phyloP scores from a whole-genome alignment of 1,284 basidiomycete genomes.

The Boletus smithii region DNA sequence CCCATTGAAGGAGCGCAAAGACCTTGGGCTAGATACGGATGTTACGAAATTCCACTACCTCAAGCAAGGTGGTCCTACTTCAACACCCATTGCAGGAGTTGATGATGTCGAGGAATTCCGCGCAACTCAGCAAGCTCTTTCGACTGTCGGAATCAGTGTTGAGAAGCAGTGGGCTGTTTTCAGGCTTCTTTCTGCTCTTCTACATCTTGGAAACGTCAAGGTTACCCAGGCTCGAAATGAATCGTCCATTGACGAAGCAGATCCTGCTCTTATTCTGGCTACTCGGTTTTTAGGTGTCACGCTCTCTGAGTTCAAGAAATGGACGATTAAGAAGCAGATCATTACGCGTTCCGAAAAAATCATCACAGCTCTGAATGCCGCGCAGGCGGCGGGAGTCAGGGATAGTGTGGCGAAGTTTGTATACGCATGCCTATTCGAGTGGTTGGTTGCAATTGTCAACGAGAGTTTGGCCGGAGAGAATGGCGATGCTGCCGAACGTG shows the following conservation, averaged over 20 bases:
- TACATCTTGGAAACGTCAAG: slow-evolving; percentile 97
- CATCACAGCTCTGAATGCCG: slow-evolving; percentile 78
- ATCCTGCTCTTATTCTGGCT: slow-evolving; percentile 77
- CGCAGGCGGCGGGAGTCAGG: slow-evolving; percentile 92
- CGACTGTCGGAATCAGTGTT: slow-evolving; percentile 94
- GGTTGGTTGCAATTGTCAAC: slow-evolving; percentile 97
- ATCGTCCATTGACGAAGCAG: slow-evolving; percentile 81
- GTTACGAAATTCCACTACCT: slow-evolving; percentile 89
- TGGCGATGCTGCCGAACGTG: slow-evolving; percentile 78
- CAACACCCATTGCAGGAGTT: slow-evolving; percentile 85
- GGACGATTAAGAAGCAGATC: slow-evolving; percentile 98
- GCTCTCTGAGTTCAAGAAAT: slow-evolving; percentile 94
- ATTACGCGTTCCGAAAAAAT: slow-evolving; percentile 95
- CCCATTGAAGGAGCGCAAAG: slow-evolving; percentile 92
- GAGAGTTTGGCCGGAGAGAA: slow-evolving; percentile 91
- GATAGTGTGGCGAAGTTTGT: slow-evolving; percentile 99
- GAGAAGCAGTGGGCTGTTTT: slow-evolving; percentile 99
- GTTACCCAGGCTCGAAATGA: slow-evolving; percentile 82
- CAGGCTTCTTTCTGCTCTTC: slow-evolving; percentile 85
- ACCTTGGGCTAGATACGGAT: slow-evolving; percentile 86
- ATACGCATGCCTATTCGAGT: slow-evolving; percentile 98
- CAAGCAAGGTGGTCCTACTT: slow-evolving; percentile 87
- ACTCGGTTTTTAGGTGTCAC: slow-evolving; percentile 91
- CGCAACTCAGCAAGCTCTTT: slow-evolving; percentile 89
- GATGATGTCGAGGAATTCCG: slow-evolving; percentile 97